A percentile compares a stretch with the other conserved stretches of the same genome.
Evolutionary conservation across 1,139 yeast species (phyloP).

Genomic region (Protomyces inouyei): DNA sequence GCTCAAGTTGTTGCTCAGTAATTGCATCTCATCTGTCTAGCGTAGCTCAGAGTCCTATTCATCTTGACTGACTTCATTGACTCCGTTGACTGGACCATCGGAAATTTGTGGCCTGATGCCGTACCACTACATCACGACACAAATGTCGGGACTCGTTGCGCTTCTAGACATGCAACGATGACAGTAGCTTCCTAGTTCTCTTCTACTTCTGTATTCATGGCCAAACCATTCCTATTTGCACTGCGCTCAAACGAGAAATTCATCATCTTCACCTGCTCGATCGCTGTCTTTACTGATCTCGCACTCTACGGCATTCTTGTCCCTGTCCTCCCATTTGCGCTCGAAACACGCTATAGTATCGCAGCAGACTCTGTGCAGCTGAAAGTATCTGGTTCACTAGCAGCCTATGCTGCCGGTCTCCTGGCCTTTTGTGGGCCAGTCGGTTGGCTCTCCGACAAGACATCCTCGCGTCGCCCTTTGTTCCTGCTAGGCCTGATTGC

Average conservation of each 20-base stretch:
- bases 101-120: no score
- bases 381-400: slow-evolving; percentile 38
- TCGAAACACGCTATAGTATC: slow-evolving; percentile 37
- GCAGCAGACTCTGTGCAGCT: slow-evolving; percentile 36
- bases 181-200: neutral
- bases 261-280: neutral
- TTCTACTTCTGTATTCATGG: neutral
- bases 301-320: slow-evolving; percentile 35
- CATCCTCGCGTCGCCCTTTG: slow-evolving; percentile 35
- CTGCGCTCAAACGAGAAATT: slow-evolving; percentile 29
- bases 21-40: neutral
- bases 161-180: no score
- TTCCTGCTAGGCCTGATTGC: slow-evolving; percentile 39
- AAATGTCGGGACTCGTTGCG: no score
- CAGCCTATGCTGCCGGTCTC: slow-evolving; percentile 40
- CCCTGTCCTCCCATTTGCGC: slow-evolving; percentile 41
- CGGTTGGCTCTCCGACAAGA: slow-evolving; percentile 38
- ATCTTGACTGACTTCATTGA: no score
- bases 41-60: neutral
- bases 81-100: no score
- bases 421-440: slow-evolving; percentile 38
- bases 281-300: slow-evolving; percentile 22
- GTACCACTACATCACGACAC: no score
- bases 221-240: slow-evolving; percentile 30
- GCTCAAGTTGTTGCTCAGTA: slow-evolving; percentile 14